Percentiles rank a stretch among this genome's conserved stretches.
Conservation (phyloP, 192 early-diverging fungal genomes). For the Irineochytrium annulatum region DNA sequence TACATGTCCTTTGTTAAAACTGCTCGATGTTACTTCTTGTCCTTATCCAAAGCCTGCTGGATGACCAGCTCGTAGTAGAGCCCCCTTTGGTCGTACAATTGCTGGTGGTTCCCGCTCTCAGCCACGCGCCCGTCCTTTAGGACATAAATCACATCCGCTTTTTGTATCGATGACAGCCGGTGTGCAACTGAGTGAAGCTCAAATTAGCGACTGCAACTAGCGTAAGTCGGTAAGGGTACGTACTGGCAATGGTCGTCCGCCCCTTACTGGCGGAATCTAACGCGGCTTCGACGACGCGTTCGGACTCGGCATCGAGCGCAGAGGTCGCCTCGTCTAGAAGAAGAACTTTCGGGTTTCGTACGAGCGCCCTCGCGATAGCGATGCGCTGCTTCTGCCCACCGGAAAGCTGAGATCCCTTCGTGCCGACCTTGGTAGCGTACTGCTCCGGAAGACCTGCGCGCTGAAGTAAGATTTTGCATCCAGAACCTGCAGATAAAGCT, state of each 20-base stretch:
- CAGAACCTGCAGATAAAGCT: too few relatives aligned
- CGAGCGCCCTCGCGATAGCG: constrained; percentile 53
- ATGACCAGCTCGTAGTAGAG: constrained; percentile 45
- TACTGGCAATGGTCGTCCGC: constrained; percentile 63
- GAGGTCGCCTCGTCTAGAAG: constrained; percentile 47
- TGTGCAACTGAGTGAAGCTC: constrained; percentile 67
- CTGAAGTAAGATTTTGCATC: too few relatives aligned
- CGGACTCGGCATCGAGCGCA: constrained; percentile 59
- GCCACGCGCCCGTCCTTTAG: constrained; percentile 46
- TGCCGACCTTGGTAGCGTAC: constrained; percentile 43
- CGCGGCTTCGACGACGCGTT: constrained; percentile 63
- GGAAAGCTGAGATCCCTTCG: constrained; percentile 39
- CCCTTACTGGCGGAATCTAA: constrained; percentile 56
- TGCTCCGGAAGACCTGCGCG: constrained; percentile 47
- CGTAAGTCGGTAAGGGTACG: constrained; percentile 33
- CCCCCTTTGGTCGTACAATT: constrained; percentile 42
- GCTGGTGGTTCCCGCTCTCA: constrained; percentile 60
- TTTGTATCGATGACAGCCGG: constrained; percentile 57
- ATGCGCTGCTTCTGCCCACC: constrained; percentile 45
- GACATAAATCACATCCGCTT: constrained; percentile 61
- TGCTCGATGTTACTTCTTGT: not conserved
- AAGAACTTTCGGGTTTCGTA: constrained; percentile 43
- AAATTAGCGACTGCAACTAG: not conserved
- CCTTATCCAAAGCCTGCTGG: constrained; percentile 27
- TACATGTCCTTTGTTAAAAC: too few relatives aligned